A percentile compares a stretch with the other conserved stretches of the same genome.
Conservation (phyloP, 768 basidiomycete species). For the Udeniomyces megalosporus region DNA sequence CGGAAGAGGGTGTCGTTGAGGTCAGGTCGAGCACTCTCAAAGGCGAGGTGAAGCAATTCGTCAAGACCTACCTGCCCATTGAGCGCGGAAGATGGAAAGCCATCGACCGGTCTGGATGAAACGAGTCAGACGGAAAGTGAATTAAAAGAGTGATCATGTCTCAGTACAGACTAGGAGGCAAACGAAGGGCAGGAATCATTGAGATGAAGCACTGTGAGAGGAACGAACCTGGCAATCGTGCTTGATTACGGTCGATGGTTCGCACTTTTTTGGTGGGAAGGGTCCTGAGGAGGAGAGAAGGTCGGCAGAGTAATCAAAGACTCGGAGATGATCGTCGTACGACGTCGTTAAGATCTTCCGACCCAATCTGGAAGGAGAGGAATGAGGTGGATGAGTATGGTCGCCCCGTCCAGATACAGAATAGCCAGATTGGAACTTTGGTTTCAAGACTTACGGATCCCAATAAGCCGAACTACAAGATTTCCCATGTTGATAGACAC, state of each 20-base stretch:
- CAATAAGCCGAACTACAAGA: constrained; percentile 31
- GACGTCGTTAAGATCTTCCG: constrained; percentile 29
- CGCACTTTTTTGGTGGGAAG: no score
- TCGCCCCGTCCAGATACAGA: no score
- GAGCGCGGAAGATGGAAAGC: constrained; percentile 33
- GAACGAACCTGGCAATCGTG: no score
- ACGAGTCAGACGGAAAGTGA: neutral
- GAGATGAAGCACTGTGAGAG: no score
- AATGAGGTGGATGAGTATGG: no score
- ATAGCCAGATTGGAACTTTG: neutral
- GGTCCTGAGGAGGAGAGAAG: no score
- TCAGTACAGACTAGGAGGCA: neutral
- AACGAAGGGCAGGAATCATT: constrained; percentile 20
- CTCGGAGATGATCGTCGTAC: constrained; percentile 32
- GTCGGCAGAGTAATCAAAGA: no score
- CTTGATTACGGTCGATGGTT: no score
- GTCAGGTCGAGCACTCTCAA: neutral
- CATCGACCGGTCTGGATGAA: constrained; percentile 33
- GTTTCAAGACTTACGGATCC: constrained; percentile 24
- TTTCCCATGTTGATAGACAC: constrained; percentile 24
- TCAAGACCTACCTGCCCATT: constrained; percentile 31
- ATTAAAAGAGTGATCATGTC: neutral
- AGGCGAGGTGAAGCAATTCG: neutral
- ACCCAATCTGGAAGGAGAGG: constrained; percentile 20
- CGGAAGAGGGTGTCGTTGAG: neutral